Conservation (phyloP, 306 rosid species). For the Ochetophila trinervis region DNA sequence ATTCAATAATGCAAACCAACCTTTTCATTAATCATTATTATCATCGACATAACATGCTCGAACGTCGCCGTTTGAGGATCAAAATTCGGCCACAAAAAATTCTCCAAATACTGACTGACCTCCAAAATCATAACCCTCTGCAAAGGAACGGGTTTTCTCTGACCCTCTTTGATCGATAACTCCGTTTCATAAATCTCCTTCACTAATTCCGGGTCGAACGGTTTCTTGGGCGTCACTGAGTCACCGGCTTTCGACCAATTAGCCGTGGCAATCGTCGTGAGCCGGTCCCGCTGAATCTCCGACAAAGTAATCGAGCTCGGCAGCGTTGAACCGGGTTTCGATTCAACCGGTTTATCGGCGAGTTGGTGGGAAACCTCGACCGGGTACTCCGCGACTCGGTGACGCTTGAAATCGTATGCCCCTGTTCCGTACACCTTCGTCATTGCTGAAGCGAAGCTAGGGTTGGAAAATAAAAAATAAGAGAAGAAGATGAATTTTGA, state of each 20-base stretch:
- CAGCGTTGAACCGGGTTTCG: constrained; percentile 50
- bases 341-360: constrained; percentile 46
- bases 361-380: constrained; percentile 34
- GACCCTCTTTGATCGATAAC: constrained; percentile 57
- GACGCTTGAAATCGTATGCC: constrained; percentile 79
- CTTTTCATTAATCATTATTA: constrained; percentile 92
- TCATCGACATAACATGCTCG: constrained; percentile 94
- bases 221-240: constrained; percentile 29
- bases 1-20: constrained; percentile 15
- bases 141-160: constrained; percentile 68
- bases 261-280: constrained; percentile 75
- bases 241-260: constrained; percentile 66
- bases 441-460: constrained; percentile 36
- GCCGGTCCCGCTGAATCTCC: constrained; percentile 89
- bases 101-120: constrained; percentile 93
- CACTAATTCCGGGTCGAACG: constrained; percentile 64
- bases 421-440: constrained; percentile 90
- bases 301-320: constrained; percentile 68
- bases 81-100: constrained; percentile 82
- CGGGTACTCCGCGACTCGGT: constrained; percentile 92
- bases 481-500: not conserved
- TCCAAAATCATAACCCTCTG: constrained; percentile 94
- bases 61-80: constrained; percentile 61
- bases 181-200: constrained; percentile 73
- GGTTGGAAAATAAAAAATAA: constrained; percentile 17